Evolutionary conservation across 169 alveolate species (phyloP).

Genomic region (Cryptosporidium sp.): DNA sequence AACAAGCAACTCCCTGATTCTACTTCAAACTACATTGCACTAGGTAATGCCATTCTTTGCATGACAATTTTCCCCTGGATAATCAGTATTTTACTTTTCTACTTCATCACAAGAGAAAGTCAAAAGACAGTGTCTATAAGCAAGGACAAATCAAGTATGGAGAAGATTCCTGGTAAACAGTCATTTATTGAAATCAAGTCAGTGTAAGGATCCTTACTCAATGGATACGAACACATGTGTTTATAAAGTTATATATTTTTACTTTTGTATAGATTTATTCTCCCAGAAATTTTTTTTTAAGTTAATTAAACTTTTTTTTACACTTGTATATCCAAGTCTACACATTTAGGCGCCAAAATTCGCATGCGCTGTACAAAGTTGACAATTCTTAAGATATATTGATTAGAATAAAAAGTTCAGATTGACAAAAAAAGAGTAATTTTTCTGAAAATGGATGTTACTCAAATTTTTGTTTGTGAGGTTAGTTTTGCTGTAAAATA

Average conservation of each 20-base stretch:
- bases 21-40: constrained; percentile 12
- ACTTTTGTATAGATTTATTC: neutral
- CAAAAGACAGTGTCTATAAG: neutral
- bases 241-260: neutral
- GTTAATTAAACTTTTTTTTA: neutral
- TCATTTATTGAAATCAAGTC: constrained; percentile 32
- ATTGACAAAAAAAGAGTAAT: neutral
- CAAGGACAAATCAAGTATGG: constrained; percentile 27
- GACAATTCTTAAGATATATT: neutral
- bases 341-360: constrained; percentile 44
- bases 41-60: constrained; percentile 71
- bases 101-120: constrained; percentile 25
- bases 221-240: neutral
- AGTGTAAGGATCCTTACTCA: neutral
- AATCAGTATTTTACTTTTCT: constrained; percentile 31
- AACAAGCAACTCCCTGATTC: neutral
- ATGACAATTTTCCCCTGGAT: constrained; percentile 65
- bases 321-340: neutral
- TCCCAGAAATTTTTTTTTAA: neutral
- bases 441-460: constrained; percentile 60
- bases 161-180: neutral
- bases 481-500: constrained; percentile 10
- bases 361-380: constrained; percentile 34
- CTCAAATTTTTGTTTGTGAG: constrained; percentile 71
- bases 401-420: neutral